phyloP scores from a whole-genome alignment of 192 early-diverging fungal species.

The Globomyces pollinis-pini region DNA sequence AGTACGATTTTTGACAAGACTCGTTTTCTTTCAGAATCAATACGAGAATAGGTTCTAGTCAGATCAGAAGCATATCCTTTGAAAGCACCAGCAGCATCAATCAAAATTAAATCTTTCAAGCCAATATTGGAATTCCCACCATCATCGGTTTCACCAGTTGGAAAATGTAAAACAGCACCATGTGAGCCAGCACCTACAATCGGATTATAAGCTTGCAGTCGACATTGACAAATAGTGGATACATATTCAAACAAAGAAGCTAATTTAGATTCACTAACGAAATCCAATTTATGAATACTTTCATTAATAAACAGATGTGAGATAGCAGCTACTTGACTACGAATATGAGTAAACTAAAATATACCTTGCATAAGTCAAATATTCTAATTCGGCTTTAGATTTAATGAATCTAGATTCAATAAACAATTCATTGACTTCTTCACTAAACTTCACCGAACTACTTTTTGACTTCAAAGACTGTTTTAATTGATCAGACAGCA shows the following conservation, averaged over 20 bases:
- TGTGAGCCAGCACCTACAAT: conserved; percentile 79
- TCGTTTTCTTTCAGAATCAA: background rate
- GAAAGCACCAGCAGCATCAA: conserved; percentile 79
- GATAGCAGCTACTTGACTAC: conserved; percentile 30
- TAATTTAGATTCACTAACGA: conserved; percentile 59
- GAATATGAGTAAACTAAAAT: conserved; percentile 31
- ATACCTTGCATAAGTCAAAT: conserved; percentile 56
- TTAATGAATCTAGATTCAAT: conserved; percentile 74
- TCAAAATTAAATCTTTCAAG: conserved; percentile 51
- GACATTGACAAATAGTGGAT: conserved; percentile 46
- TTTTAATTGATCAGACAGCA: background rate
- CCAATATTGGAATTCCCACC: conserved; percentile 16
- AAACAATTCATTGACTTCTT: conserved; percentile 50
- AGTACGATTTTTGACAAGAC: conserved; percentile 62
- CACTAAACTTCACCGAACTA: conserved; percentile 17
- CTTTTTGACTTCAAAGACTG: background rate
- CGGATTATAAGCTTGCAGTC: conserved; percentile 70
- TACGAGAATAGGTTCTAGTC: conserved; percentile 60
- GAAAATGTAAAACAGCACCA: conserved; percentile 79
- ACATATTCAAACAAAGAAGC: conserved; percentile 65
- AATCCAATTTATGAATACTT: conserved; percentile 3
- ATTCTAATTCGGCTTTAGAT: conserved; percentile 62
- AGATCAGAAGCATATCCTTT: conserved; percentile 80
- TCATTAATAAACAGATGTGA: no score
- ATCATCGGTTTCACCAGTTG: conserved; percentile 55